Conservation (phyloP, 371 early-diverging fungal genomes). For the Apophysomyces variabilis region DNA sequence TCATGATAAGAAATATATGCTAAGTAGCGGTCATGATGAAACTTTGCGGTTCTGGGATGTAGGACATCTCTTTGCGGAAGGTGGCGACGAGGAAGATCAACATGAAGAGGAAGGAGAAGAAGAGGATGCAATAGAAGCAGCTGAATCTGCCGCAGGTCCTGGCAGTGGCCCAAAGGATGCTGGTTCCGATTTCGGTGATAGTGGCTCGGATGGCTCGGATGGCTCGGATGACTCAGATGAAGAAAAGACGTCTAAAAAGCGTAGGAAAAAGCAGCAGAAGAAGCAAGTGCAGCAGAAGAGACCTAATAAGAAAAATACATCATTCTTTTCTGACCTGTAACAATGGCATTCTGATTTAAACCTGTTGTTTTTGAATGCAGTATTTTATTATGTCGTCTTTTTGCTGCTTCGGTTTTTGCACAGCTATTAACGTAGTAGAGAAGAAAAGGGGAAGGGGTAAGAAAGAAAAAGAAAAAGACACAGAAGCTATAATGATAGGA, state of each 20-base stretch:
- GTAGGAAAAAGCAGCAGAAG: slow-evolving; percentile 13
- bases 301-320: slow-evolving; percentile 10
- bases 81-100: slow-evolving; percentile 50
- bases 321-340: slow-evolving; percentile 24
- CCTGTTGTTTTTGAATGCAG: neutral
- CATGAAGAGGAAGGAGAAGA: slow-evolving; percentile 37
- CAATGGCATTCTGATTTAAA: neutral
- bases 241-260: neutral
- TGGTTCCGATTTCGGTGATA: slow-evolving; percentile 18
- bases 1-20: slow-evolving; percentile 70
- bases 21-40: slow-evolving; percentile 85
- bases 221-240: slow-evolving; percentile 18
- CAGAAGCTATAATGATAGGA: slow-evolving; percentile 6
- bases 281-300: neutral
- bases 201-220: neutral
- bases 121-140: neutral
- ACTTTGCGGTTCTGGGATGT: slow-evolving; percentile 87
- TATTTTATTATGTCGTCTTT: slow-evolving; percentile 8
- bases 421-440: slow-evolving; percentile 5
- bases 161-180: slow-evolving; percentile 15
- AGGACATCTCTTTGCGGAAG: slow-evolving; percentile 56
- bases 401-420: slow-evolving; percentile 1
- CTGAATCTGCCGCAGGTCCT: no score
- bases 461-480: neutral
- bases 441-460: neutral